phyloP scores from a whole-genome alignment of 2,329 filamentous ascomycete species.

The Monosporascus ibericus region DNA sequence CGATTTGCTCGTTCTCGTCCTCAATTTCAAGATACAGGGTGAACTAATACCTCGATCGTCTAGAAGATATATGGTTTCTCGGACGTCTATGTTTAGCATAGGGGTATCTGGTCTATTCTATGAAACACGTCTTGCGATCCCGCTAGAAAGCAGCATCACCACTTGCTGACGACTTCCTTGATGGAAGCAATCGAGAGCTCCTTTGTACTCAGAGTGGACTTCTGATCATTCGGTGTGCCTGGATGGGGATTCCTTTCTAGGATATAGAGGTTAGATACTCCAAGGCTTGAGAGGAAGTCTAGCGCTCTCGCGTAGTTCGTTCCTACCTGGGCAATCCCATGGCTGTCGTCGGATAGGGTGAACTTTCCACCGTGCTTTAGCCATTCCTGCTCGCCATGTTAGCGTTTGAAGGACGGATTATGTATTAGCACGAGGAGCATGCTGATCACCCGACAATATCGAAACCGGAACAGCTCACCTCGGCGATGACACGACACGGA shows the following conservation, averaged over 20 bases:
- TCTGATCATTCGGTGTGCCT: conserved; percentile 20
- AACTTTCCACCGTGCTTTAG: conserved; percentile 69
- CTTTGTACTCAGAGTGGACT: conserved; percentile 35
- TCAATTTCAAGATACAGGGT: too few species aligned
- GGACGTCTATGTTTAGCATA: too few species aligned
- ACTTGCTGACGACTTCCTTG: conserved; percentile 18
- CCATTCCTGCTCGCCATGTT: conserved; percentile 51
- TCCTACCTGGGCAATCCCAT: conserved; percentile 81
- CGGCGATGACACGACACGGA: conserved; percentile 70
- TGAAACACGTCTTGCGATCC: too few species aligned
- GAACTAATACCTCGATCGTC: too few species aligned
- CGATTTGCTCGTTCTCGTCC: too few species aligned
- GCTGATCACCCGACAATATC: not conserved
- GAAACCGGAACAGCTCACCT: conserved; percentile 42
- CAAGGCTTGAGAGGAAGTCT: conserved; percentile 61
- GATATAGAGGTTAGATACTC: conserved; percentile 58
- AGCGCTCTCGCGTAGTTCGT: conserved; percentile 72
- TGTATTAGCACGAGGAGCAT: not conserved
- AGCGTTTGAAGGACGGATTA: conserved; percentile 1
- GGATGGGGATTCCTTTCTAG: conserved; percentile 33
- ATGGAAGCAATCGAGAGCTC: conserved; percentile 33
- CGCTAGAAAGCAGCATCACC: conserved; percentile 5
- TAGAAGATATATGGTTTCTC: too few species aligned
- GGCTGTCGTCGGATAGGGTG: conserved; percentile 91
- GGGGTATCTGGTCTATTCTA: too few species aligned